Base-by-base conservation (phyloP, 176 grass and related monocot genomes). In the Puccinellia tenuiflora region DNA sequence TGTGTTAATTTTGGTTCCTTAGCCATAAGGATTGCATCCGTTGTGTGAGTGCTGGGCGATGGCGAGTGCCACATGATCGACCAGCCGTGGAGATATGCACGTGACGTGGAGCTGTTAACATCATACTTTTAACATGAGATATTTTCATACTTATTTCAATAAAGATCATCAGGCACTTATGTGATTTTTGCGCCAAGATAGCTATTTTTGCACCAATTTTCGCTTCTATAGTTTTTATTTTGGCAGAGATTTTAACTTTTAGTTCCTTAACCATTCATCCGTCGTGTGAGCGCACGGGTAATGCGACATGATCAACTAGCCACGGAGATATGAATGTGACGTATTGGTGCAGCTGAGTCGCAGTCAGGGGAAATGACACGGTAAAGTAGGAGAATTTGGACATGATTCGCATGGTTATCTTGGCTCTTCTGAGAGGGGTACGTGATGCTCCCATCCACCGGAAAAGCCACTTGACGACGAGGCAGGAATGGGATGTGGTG, bases 401-500 rank as follows among this genome's bases (percentile, higher is more conserved):
- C 47, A 57, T n/a, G 81, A 85, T 88, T 85, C 81, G 39, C 15
- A 7, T 17, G 24, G 66, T 73, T 85, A 81, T 88, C 85, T 71
- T 15, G 26, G 60, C 14, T 31, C 60, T 63, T 63, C n/a, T n/a
- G n/a, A 17, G 24, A 3, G 25, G 2, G 48, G 63, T 78, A 74
- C 3, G 54, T 73, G 64, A 91, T 88, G 90, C 37, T 11, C 76
- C 21, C 14, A 47, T 87, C 89, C 85, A 91, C 85, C 55, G 15
- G 21, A 81, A 16, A 22, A 71, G 25, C 76, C 69, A 87, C 85
- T 87, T 81, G 85, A 81, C 75, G 64, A 11, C 10, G 33, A 37
- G 22, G 33, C n/a, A 34, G 52, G 31, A 52, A 72, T 60, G 39
- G 24, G 65, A 43, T 71, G 54, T 79, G 66, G 54, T 26, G 75